Evolutionary conservation across 2,329 filamentous ascomycete genomes (phyloP).

Genomic region (Fusarium equiseti): DNA sequence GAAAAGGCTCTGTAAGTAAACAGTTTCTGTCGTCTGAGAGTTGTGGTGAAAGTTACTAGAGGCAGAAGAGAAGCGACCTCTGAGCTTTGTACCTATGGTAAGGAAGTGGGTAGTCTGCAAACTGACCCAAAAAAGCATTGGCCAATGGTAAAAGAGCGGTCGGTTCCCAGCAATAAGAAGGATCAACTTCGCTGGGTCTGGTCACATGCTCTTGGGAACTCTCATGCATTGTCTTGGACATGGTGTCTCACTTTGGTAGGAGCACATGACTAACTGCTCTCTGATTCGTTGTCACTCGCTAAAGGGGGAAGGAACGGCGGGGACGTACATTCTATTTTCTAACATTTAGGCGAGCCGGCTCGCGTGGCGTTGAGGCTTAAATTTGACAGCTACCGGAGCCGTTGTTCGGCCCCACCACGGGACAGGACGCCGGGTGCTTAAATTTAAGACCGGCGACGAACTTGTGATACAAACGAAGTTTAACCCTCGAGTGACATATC

Average conservation of each 20-base stretch:
- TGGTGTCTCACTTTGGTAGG: neutral
- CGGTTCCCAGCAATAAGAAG: neutral
- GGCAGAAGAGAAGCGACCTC: too few species aligned
- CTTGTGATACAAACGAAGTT: neutral
- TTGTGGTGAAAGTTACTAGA: too few species aligned
- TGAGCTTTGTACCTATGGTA: neutral
- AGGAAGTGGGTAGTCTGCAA: neutral
- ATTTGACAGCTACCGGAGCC: conserved; percentile 15
- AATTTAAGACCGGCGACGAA: neutral
- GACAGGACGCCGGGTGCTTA: conserved; percentile 1
- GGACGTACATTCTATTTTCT: conserved; percentile 16
- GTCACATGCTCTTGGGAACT: neutral
- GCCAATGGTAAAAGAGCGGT: neutral
- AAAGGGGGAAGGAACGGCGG: conserved; percentile 18
- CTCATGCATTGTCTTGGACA: neutral
- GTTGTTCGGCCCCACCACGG: conserved; percentile 25
- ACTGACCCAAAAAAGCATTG: neutral
- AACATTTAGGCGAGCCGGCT: conserved; percentile 5
- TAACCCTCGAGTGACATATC: too few species aligned
- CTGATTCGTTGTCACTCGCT: conserved; percentile 3
- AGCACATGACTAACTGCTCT: conserved; percentile 18
- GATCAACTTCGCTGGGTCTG: neutral
- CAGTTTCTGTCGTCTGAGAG: too few species aligned
- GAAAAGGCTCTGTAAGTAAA: too few species aligned
- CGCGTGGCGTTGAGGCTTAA: conserved; percentile 17